phyloP scores from a whole-genome alignment of 106 monocot genomes.

The Cymbidium sinense region DNA sequence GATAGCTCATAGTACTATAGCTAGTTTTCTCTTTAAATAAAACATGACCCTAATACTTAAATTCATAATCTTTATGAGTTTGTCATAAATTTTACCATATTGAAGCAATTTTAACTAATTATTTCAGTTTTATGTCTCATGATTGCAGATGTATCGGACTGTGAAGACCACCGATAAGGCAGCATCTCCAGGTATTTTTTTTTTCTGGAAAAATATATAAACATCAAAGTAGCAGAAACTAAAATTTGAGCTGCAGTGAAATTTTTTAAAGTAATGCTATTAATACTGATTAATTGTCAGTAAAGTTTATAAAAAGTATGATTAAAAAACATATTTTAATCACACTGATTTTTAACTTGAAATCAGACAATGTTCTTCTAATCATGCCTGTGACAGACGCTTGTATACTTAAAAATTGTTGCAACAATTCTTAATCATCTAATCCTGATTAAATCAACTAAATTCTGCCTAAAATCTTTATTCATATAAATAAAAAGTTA shows the following conservation, averaged over 20 bases:
- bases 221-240: neutral
- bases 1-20: neutral
- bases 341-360: neutral
- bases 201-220: neutral
- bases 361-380: no score
- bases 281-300: neutral
- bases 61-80: neutral
- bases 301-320: neutral
- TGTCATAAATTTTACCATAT: neutral
- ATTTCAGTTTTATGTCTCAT: neutral
- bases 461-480: neutral
- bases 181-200: conserved; percentile 37
- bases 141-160: conserved; percentile 56
- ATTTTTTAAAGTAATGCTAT: no score
- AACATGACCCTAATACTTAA: neutral
- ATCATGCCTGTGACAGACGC: no score
- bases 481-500: no score
- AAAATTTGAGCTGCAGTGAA: neutral
- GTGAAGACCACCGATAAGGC: conserved; percentile 62
- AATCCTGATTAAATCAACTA: neutral
- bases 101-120: neutral
- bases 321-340: neutral
- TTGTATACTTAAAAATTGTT: no score
- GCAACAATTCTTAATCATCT: neutral
- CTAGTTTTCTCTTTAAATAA: neutral